Percentiles rank a stretch among this genome's conserved stretches.
These are phyloP conservation scores for Vigna mungo DNA, from an alignment of 306 rosid genomes.

Conservation along the genomic window DNA sequence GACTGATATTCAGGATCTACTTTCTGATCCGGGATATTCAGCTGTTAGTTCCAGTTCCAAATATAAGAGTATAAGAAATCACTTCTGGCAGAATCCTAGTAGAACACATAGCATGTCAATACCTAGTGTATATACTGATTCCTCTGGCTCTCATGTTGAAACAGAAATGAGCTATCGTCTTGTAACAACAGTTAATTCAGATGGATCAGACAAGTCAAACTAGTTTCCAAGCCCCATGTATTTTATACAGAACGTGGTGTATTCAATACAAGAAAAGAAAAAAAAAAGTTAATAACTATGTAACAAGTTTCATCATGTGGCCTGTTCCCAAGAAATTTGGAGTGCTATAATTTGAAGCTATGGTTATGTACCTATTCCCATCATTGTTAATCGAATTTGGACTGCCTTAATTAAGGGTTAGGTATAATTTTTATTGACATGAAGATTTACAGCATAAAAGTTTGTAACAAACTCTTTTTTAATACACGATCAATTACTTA, in stretches of 20 bases:
- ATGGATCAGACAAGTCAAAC: conserved; percentile 46
- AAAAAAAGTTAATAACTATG: background rate
- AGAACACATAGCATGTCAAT: conserved; percentile 66
- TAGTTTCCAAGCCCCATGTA: conserved; percentile 24
- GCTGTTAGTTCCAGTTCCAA: conserved; percentile 71
- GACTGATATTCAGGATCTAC: conserved; percentile 74
- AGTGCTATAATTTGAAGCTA: background rate
- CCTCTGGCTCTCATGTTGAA: conserved; percentile 58
- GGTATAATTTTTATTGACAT: background rate
- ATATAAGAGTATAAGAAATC: conserved; percentile 64
- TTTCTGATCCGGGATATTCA: conserved; percentile 82
- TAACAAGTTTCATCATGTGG: background rate
- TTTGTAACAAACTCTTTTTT: background rate
- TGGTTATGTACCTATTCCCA: background rate
- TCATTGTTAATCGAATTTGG: background rate
- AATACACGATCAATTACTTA: background rate
- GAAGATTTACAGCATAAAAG: background rate
- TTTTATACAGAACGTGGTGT: background rate
- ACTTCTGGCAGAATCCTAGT: conserved; percentile 85
- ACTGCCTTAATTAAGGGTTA: background rate
- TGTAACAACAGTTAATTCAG: conserved; percentile 50
- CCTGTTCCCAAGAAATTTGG: background rate
- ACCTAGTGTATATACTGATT: conserved; percentile 52
- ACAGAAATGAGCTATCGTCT: conserved; percentile 52
- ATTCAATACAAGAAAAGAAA: background rate